Base-by-base conservation (phyloP, 352 stramenopile species). In the Globisporangium carolinianum region DNA sequence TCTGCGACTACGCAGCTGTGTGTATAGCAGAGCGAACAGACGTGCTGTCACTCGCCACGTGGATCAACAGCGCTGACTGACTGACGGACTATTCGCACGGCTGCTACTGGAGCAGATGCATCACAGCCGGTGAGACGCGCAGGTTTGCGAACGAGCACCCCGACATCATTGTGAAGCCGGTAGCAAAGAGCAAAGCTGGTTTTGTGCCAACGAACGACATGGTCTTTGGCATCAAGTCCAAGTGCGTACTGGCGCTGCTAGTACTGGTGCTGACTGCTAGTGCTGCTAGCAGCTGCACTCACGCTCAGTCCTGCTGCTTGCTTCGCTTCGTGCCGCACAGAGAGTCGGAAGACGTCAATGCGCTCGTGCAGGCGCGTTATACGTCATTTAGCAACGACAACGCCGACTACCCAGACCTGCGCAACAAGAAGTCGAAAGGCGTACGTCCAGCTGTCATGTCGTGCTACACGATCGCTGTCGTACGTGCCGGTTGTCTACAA, bases 381-480 rank as follows among this genome's bases (percentile, higher is more conserved):
- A 93, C 83, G 42, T 80, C 68, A 5, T 91, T 89, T 47, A 72
- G 57, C 36, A 79, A 69, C 11, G 83, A 93, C 48, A 83, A 83
- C 38, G 62, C 64, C 35, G 78, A 90, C 58, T 93, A 91, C 18
- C 81, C 83, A 0, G 81, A 93, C 47, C 58, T 93, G n/a, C 84
- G 72, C 59, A 76, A 68, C 58, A 91, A 91, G 79, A 87, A 79
- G 67, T 80, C 75, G 54, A 93, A 89, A 71, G 83, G 83, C 36
- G 83, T 93, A 66, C 60, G 75, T 71, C 5, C 39, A 35, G 18
- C 5, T 38, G 6, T n/a, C 39, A 1, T 24, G 18, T 24, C 18
- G 18, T 24, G 18, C 18, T 1, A 24, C 1, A 24, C 18, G 18
- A 24, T 24, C 18, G 18, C 18, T 24, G 18, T 24, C 18, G 18